These are phyloP conservation scores for Sanghuangporus weigelae DNA, from an alignment of 1,284 basidiomycete genomes.

Conservation along the genomic window DNA sequence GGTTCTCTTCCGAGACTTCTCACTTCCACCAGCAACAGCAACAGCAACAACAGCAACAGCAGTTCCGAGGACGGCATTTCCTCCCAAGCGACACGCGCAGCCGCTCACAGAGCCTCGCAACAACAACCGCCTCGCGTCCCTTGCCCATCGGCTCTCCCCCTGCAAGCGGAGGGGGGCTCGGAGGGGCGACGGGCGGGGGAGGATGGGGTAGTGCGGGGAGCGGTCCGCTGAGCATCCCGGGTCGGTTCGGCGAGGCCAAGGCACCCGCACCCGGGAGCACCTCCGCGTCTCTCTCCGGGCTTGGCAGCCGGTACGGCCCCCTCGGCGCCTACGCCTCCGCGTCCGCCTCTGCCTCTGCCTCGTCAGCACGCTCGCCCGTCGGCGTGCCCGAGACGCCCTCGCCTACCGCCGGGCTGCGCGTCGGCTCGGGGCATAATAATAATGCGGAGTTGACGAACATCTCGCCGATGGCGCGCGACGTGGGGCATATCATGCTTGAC, in stretches of 20 bases:
- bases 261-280: slow-evolving; percentile 31
- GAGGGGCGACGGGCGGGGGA: not conserved
- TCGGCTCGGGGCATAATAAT: slow-evolving; percentile 32
- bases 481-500: slow-evolving; percentile 69
- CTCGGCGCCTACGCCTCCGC: slow-evolving; percentile 40
- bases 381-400: slow-evolving; percentile 31
- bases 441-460: slow-evolving; percentile 62
- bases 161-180: slow-evolving; percentile 24
- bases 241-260: slow-evolving; percentile 55
- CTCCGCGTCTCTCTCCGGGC: not conserved
- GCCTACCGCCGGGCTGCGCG: slow-evolving; percentile 29
- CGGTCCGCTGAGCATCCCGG: slow-evolving; percentile 50
- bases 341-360: too few relatives aligned
- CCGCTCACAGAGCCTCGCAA: slow-evolving; percentile 70
- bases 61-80: slow-evolving; percentile 28
- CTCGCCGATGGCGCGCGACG: slow-evolving; percentile 75
- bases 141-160: slow-evolving; percentile 40
- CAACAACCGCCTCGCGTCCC: slow-evolving; percentile 34
- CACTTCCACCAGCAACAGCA: too few relatives aligned
- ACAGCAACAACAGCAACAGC: not conserved
- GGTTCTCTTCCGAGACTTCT: not conserved
- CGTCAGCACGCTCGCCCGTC: slow-evolving; percentile 44
- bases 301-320: slow-evolving; percentile 55
- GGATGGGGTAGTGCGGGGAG: slow-evolving; percentile 35
- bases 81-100: slow-evolving; percentile 57